These are phyloP conservation scores for Hemileccinum impolitum DNA, from an alignment of 768 basidiomycete species.

Conservation along the genomic window DNA sequence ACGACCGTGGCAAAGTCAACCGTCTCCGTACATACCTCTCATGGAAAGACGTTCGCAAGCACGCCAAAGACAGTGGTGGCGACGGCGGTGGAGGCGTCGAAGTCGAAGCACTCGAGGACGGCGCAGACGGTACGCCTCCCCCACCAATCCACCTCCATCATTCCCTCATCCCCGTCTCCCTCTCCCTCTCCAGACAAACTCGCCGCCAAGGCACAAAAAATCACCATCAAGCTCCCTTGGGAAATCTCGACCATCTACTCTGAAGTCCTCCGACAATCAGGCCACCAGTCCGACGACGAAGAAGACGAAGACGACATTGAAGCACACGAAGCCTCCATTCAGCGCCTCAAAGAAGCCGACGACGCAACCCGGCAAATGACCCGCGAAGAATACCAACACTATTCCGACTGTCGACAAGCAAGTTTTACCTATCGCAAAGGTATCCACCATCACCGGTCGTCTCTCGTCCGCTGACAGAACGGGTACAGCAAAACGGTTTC, in stretches of 20 bases:
- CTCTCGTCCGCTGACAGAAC: not conserved
- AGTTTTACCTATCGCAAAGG: conserved; percentile 98
- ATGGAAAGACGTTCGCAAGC: conserved; percentile 97
- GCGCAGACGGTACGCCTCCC: conserved; percentile 61
- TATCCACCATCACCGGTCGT: conserved; percentile 37
- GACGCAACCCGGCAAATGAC: conserved; percentile 95
- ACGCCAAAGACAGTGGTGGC: conserved; percentile 86
- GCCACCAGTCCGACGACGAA: conserved; percentile 88
- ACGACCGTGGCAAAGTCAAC: conserved; percentile 93
- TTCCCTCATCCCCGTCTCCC: no score
- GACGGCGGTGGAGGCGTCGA: conserved; percentile 79
- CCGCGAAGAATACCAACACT: conserved; percentile 93
- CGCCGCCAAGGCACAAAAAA: conserved; percentile 82
- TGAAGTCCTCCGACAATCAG: conserved; percentile 72
- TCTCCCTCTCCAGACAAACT: conserved; percentile 56
- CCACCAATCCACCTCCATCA: not conserved
- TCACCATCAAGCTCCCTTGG: conserved; percentile 95
- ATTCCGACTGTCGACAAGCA: conserved; percentile 94
- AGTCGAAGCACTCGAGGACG: conserved; percentile 80
- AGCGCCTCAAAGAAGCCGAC: conserved; percentile 91
- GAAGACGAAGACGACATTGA: conserved; percentile 96
- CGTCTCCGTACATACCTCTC: conserved; percentile 88
- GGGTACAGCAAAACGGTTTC: conserved; percentile 80
- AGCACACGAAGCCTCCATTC: conserved; percentile 91
- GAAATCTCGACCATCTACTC: conserved; percentile 90